Base-by-base conservation (phyloP, 257 asterid species). In the Henckelia pumila region DNA sequence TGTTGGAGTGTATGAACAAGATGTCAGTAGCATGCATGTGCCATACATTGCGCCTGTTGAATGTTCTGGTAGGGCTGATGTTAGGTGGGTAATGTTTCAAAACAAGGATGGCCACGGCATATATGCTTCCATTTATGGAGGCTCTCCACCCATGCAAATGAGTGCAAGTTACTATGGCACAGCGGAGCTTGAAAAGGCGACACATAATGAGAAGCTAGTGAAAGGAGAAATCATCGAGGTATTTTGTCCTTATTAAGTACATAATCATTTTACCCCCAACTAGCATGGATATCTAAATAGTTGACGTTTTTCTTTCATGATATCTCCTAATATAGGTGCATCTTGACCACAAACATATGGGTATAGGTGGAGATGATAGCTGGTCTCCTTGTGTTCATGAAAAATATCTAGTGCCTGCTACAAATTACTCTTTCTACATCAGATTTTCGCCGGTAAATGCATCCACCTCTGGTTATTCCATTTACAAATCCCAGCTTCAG, bases 341-440 rank as follows among this genome's bases (percentile, higher is more conserved):
- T 80, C 95, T 93, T 4, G 99, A 93, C 80, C 97, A 93, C 82
- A 84, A 80, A 77, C 95, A 85, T 82, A 93, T 90, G 96, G 97
- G 99, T 3, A 32, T 93, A 59, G 99, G 97, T 0, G 97, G 99
- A 63, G 99, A 93, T 32, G 99, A 93, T 79, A 93, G 99, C 84
- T 93, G 99, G 99, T 79, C 96, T 6, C 97, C 99, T 26, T 70
- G 88, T 57, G 96, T 93, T 52, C 97, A 90, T 25, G 95, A 88
- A 13, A 70, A 78, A 21, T 93, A 88, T 66, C 91, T 88, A n/a
- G 82, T 90, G 65, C 97, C 89, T 32, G 73, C 96, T 4, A 81
- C 80, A 64, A 88, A 94, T 14, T 88, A 86, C 79, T 76, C 88
- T 66, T 93, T 90, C 85, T 76, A 77, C 76, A 49, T 93, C 83